Evolutionary conservation across 208 protist genomes (phyloP).

Genomic region (Trypanosomatidae sp.): DNA sequence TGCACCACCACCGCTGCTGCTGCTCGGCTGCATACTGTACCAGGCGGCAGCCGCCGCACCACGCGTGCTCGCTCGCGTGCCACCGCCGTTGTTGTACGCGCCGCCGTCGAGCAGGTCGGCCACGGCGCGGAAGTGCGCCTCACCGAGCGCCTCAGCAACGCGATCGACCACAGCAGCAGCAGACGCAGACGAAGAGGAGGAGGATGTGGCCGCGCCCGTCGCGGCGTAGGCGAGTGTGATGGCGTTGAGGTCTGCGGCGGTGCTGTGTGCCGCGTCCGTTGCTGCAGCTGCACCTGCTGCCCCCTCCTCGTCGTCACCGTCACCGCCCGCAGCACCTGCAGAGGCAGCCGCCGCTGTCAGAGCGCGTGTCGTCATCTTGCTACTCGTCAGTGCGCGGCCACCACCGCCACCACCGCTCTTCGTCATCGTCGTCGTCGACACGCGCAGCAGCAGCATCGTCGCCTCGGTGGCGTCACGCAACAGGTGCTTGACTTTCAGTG

Average conservation of each 20-base stretch:
- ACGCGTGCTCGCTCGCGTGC: constrained; percentile 11
- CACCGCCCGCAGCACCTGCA: too few species aligned
- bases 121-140: constrained; percentile 71
- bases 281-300: too few species aligned
- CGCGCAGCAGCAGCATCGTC: constrained; percentile 41
- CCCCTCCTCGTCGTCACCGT: too few species aligned
- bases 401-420: constrained; percentile 1
- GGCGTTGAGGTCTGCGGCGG: too few species aligned
- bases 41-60: constrained; percentile 39
- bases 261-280: too few species aligned
- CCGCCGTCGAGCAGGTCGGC: constrained; percentile 67
- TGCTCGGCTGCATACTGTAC: constrained; percentile 65
- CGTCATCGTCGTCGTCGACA: constrained; percentile 28
- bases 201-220: constrained; percentile 7
- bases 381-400: too few species aligned
- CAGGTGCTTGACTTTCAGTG: constrained; percentile 85
- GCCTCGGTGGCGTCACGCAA: constrained; percentile 82
- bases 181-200: constrained; percentile 11
- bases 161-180: too few species aligned
- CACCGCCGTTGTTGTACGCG: constrained; percentile 3
- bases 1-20: too few species aligned
- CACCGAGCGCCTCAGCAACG: constrained; percentile 28
- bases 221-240: constrained; percentile 53
- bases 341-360: too few species aligned
- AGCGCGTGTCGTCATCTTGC: too few species aligned